A percentile compares a stretch with the other conserved stretches of the same genome.
phyloP scores from a whole-genome alignment of 164 flowering plant genomes.

The Magnolia officinalis region DNA sequence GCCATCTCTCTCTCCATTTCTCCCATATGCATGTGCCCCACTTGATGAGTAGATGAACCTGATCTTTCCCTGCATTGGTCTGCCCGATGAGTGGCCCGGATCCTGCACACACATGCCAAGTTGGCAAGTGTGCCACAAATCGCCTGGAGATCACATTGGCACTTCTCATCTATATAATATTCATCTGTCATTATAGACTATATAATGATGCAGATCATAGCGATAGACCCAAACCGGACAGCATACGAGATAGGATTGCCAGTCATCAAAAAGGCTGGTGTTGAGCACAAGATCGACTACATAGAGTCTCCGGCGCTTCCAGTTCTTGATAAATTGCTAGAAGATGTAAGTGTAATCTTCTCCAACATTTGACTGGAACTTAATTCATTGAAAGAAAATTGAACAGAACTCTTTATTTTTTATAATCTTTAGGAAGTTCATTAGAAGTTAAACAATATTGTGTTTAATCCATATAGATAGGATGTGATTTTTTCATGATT shows the following conservation, averaged over 20 bases:
- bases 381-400: background rate
- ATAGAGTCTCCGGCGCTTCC: constrained; percentile 18
- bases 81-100: too few relatives aligned
- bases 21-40: too few relatives aligned
- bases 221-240: constrained; percentile 30
- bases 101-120: too few relatives aligned
- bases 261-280: constrained; percentile 25
- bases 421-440: background rate
- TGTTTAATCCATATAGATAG: background rate
- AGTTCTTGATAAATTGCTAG: constrained; percentile 21
- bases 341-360: constrained; percentile 10
- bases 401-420: too few relatives aligned
- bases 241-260: constrained; percentile 31
- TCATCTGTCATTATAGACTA: background rate
- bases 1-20: too few relatives aligned
- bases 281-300: constrained; percentile 32
- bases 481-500: background rate
- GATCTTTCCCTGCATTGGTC: too few relatives aligned
- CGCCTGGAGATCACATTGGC: background rate
- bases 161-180: background rate
- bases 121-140: too few relatives aligned
- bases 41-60: too few relatives aligned
- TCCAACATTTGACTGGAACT: background rate
- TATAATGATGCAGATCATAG: constrained; percentile 28
- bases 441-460: background rate